Conservation (phyloP, 2,329 filamentous ascomycete species). For the Ceratocystis papillata region DNA sequence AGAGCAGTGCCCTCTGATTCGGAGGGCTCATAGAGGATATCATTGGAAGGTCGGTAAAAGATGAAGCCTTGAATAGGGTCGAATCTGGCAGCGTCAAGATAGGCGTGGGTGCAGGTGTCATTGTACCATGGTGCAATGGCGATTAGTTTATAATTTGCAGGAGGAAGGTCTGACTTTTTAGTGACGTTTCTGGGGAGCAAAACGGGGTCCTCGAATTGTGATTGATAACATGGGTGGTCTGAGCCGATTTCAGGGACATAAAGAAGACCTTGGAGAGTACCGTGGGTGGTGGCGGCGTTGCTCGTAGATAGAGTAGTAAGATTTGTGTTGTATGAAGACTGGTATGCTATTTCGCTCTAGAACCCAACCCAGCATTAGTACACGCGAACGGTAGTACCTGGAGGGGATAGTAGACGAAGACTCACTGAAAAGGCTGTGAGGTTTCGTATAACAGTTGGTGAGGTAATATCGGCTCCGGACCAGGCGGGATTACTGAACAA, state of each 20-base stretch:
- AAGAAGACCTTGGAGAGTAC: constrained; percentile 63
- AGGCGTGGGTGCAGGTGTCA: constrained; percentile 59
- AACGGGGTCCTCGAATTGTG: constrained; percentile 39
- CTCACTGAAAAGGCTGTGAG: constrained; percentile 47
- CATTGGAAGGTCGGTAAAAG: constrained; percentile 50
- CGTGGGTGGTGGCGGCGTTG: constrained; percentile 47
- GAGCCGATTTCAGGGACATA: constrained; percentile 64
- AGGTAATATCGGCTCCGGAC: constrained; percentile 39
- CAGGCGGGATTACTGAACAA: constrained; percentile 51
- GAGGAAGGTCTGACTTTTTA: constrained; percentile 55
- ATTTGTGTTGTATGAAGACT: constrained; percentile 43
- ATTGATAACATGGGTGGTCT: constrained; percentile 50
- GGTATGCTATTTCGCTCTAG: constrained; percentile 42
- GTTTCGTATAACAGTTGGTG: constrained; percentile 46
- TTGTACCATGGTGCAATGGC: constrained; percentile 81
- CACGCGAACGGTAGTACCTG: not conserved
- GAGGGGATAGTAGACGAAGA: constrained; percentile 23
- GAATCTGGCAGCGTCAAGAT: constrained; percentile 50
- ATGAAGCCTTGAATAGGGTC: constrained; percentile 53
- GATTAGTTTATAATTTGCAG: constrained; percentile 60
- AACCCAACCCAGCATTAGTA: constrained; percentile 26
- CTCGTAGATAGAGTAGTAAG: constrained; percentile 67
- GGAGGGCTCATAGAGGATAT: constrained; percentile 30
- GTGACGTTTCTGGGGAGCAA: constrained; percentile 68
- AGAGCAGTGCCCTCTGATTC: constrained; percentile 39